A percentile compares a stretch with the other conserved stretches of the same genome.
These are phyloP conservation scores for Ceriops zippeliana DNA, from an alignment of 345 rosid genomes.

Conservation along the genomic window DNA sequence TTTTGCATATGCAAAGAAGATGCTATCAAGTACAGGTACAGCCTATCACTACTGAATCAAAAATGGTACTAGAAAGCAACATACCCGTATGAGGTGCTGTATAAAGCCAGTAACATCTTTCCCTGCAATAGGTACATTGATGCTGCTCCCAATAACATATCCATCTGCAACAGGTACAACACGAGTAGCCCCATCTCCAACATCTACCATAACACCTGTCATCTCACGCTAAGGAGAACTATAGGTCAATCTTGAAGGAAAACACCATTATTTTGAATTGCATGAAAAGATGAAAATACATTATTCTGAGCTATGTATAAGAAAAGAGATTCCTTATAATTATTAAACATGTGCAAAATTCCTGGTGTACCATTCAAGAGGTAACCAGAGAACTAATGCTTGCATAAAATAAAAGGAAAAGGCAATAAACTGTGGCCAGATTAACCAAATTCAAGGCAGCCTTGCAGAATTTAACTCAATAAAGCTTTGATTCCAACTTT, in stretches of 20 bases:
- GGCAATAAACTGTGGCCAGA: no score
- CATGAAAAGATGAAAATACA: not conserved
- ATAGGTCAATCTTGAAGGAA: constrained; percentile 44
- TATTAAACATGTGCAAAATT: no score
- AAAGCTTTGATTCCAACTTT: not conserved
- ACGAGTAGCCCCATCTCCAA: constrained; percentile 94
- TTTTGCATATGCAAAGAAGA: no score
- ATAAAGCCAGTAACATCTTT: constrained; percentile 85
- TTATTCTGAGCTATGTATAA: no score
- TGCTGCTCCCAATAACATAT: constrained; percentile 94
- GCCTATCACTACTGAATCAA: not conserved
- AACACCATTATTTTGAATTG: not conserved
- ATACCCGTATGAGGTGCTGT: constrained; percentile 98
- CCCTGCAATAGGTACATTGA: constrained; percentile 85
- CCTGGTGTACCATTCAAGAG: no score
- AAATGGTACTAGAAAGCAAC: constrained; percentile 9
- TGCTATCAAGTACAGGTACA: not conserved
- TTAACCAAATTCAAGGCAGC: not conserved
- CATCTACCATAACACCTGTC: constrained; percentile 98
- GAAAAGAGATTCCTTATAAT: no score
- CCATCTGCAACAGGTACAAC: constrained; percentile 99
- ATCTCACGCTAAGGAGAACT: constrained; percentile 81
- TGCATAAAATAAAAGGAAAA: no score
- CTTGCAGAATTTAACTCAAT: not conserved
- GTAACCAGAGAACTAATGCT: no score